Evolutionary conservation across 2,329 filamentous ascomycete genomes (phyloP), one percentile per base, ranked within the genome.

Genomic region (Aspergillus tanneri): DNA sequence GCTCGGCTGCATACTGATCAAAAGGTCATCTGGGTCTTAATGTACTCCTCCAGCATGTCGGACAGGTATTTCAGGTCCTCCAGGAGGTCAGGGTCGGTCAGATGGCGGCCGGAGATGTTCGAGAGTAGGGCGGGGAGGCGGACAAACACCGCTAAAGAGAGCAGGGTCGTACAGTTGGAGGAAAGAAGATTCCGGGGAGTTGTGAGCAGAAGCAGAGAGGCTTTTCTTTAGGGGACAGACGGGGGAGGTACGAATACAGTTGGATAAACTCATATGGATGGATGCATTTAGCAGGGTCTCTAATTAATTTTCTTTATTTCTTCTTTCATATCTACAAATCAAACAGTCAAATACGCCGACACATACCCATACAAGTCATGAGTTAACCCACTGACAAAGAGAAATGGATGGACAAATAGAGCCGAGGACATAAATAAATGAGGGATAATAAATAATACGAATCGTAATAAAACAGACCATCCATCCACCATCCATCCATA

Each of bases 141-240:
- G 42, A 89, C 90, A 50, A 96, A 86, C 18, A 93, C 86, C 1
- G 93, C 91, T 2, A 87, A 86, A 6, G 92, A 91, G 47, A 97
- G 84, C 38, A 86, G 75, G 18, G 75, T 79, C 25, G 69, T 85
- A 72, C 67, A 87, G 79, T 80, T 87, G 75, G 73, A 82, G 70
- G 77, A 89, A 28, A 96, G 82, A 36, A 99, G 84, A 72, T 96
- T 97, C 67, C 87, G 82, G 34, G 99, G 81, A 6, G 92, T 96
- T 8, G 90, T 90, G 36, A 97, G 80, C 37, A 96, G 82, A 45
- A 99, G 80, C 23, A 93, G 85, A 0, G 92, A 96, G 1, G 92
- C 78, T 99, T 99, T 69, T 97, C 93, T 71, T 99, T 99, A 36
- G 92, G 91, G 2, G 93, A 97, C 34, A 96, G 78, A 46, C 90